phyloP scores from a whole-genome alignment of 352 stramenopile genomes.

The Phytophthora idaei region DNA sequence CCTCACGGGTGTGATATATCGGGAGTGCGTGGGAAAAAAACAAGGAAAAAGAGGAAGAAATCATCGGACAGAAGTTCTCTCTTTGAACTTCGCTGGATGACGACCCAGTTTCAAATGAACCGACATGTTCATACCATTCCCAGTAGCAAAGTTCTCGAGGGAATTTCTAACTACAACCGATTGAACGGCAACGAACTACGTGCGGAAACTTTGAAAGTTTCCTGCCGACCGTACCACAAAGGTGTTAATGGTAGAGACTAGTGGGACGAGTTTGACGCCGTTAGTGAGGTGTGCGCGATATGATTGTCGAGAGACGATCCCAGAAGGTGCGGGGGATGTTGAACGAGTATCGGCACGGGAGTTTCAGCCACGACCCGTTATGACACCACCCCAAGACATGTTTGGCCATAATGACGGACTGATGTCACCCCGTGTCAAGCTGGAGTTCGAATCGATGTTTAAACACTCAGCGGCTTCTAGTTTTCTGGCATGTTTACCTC shows the following conservation, averaged over 20 bases:
- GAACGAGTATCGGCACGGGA: neutral
- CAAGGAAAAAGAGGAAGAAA: neutral
- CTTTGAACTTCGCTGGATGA: neutral
- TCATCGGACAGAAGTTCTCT: neutral
- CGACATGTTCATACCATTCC: neutral
- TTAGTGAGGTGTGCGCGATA: neutral
- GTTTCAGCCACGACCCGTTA: neutral
- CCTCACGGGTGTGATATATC: neutral
- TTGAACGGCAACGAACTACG: neutral
- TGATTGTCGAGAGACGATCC: neutral
- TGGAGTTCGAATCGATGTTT: neutral
- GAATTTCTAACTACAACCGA: neutral
- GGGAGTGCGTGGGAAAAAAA: neutral
- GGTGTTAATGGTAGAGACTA: neutral
- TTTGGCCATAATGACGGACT: neutral
- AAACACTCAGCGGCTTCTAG: neutral
- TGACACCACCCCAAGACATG: neutral
- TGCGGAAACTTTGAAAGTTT: neutral
- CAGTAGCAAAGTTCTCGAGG: neutral
- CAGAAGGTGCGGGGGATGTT: neutral
- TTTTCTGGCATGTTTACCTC: neutral
- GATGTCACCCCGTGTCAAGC: neutral
- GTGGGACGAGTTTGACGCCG: neutral
- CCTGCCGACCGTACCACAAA: neutral
- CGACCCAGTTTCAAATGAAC: neutral